phyloP scores from a whole-genome alignment of 768 basidiomycete species.

The Lentinus brumalis region DNA sequence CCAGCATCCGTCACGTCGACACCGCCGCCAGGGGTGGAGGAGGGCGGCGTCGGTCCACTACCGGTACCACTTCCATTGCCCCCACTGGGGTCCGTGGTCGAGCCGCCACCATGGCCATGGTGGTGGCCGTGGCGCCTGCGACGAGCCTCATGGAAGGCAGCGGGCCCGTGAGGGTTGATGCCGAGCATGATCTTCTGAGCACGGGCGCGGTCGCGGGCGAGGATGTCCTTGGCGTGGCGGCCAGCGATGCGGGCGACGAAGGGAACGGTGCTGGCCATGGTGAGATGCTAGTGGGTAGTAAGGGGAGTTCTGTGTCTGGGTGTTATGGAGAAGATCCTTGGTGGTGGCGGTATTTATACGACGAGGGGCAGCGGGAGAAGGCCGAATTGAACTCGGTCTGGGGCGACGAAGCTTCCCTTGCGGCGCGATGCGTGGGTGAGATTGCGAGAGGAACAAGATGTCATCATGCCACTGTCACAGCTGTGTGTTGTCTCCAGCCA shows the following conservation, averaged over 20 bases:
- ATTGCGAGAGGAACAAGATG: not conserved
- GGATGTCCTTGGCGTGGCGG: conserved; percentile 47
- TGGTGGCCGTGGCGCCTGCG: conserved; percentile 29
- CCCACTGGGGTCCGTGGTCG: conserved; percentile 8
- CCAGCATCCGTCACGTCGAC: conserved; percentile 61
- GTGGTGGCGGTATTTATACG: not conserved
- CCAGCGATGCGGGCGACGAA: conserved; percentile 46
- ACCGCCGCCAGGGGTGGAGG: conserved; percentile 30
- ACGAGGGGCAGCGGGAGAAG: not conserved
- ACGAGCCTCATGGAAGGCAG: conserved; percentile 33
- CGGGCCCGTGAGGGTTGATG: conserved; percentile 55
- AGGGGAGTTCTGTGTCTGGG: not conserved
- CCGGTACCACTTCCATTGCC: not conserved
- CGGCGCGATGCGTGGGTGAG: not conserved
- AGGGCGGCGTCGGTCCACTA: not conserved
- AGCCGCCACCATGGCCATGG: conserved; percentile 19
- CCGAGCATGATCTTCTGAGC: conserved; percentile 59
- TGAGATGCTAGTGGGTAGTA: conserved; percentile 5
- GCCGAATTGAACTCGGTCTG: no score
- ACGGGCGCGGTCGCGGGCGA: conserved; percentile 55
- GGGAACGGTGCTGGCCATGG: conserved; percentile 43
- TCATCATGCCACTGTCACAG: not conserved
- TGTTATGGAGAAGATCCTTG: conserved; percentile 3
- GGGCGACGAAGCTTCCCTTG: not conserved
- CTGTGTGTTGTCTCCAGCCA: not conserved